Evolutionary conservation across 2,329 filamentous ascomycete species (phyloP).

Genomic region (Botrytis fragariae): DNA sequence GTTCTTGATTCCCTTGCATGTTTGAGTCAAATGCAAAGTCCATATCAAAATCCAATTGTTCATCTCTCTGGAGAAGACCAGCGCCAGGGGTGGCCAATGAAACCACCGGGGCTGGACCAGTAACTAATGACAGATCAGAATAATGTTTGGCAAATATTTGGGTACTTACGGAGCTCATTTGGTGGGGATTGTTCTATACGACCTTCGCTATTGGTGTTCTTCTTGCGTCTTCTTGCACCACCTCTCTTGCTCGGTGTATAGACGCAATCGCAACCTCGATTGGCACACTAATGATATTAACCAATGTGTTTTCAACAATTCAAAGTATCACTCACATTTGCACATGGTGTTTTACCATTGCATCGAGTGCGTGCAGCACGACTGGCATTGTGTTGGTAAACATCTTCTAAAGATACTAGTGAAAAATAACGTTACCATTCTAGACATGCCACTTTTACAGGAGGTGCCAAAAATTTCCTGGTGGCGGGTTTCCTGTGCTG

Average conservation of each 20-base stretch:
- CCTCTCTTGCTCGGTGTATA: conserved; percentile 36
- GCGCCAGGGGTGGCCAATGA: conserved; percentile 12
- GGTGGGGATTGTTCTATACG: neutral
- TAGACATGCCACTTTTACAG: conserved; percentile 51
- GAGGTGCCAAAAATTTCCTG: conserved; percentile 41
- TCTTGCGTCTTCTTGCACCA: conserved; percentile 33
- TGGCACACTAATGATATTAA: conserved; percentile 29
- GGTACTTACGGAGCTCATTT: conserved; percentile 17
- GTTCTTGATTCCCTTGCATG: neutral
- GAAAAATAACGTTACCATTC: conserved; percentile 44
- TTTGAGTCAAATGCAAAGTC: conserved; percentile 6
- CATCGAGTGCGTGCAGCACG: conserved; percentile 48
- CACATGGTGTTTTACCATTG: conserved; percentile 46
- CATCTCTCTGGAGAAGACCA: conserved; percentile 15
- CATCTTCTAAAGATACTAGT: neutral
- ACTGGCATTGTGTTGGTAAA: conserved; percentile 33
- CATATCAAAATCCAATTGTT: conserved; percentile 7
- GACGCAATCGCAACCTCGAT: conserved; percentile 34
- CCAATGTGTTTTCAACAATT: neutral
- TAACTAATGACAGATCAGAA: conserved; percentile 4
- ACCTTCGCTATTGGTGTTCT: conserved; percentile 8
- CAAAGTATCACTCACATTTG: conserved; percentile 41
- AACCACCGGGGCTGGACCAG: conserved; percentile 12
- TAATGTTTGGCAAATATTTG: neutral
- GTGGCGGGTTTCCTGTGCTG: conserved; percentile 23